Evolutionary conservation across 163 green algal species (phyloP).

Genomic region (Chlorella variabilis): DNA sequence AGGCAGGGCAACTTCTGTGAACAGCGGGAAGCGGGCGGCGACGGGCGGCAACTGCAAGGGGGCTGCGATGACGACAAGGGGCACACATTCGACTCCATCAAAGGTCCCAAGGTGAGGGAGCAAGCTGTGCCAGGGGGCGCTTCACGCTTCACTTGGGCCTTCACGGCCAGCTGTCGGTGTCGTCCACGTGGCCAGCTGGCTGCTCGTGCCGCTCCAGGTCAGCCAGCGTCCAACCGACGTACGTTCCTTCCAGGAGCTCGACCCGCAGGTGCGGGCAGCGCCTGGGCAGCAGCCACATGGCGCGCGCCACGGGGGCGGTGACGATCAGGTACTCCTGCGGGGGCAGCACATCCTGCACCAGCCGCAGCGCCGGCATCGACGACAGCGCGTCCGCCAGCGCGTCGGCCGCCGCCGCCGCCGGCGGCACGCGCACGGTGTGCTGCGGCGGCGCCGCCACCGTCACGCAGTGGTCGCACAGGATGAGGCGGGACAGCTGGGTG

Average conservation of each 20-base stretch:
- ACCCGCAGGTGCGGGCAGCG: slow-evolving; percentile 8
- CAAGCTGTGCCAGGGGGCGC: no score
- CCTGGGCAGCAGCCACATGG: neutral
- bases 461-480: neutral
- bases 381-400: neutral
- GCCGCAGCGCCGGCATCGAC: neutral
- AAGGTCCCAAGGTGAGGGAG: no score
- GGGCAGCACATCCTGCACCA: neutral
- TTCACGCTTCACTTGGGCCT: no score
- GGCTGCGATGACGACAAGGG: no score
- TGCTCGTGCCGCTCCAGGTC: neutral
- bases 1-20: no score
- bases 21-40: no score
- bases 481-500: neutral
- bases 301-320: neutral
- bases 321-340: neutral
- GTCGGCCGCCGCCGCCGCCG: neutral
- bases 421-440: neutral
- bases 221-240: neutral
- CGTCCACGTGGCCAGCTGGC: no score
- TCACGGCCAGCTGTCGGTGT: no score
- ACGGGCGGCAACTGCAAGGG: no score
- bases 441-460: neutral
- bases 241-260: neutral
- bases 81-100: no score